These are phyloP conservation scores for Priceomyces fermenticarens DNA, from an alignment of 805 yeast species.

Conservation along the genomic window DNA sequence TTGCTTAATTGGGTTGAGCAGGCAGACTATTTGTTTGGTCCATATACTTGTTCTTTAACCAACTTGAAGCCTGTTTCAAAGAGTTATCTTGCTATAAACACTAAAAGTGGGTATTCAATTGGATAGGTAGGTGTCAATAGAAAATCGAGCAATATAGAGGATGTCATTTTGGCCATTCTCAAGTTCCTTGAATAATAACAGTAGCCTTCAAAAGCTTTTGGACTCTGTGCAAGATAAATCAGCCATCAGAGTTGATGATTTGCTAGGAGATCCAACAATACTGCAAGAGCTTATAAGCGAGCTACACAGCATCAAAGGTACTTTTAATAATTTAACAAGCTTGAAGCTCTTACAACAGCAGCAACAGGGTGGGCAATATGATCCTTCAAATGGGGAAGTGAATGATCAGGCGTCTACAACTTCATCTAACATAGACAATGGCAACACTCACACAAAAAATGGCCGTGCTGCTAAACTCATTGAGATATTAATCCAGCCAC, in stretches of 20 bases:
- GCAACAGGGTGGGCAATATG: slow-evolving; percentile 9
- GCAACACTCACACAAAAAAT: slow-evolving; percentile 24
- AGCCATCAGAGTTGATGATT: slow-evolving; percentile 28
- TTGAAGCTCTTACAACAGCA: slow-evolving; percentile 28
- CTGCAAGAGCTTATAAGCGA: slow-evolving; percentile 39
- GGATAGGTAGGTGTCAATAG: too few species aligned
- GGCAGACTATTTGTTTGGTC: too few species aligned
- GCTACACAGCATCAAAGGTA: slow-evolving; percentile 34
- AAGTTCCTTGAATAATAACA: slow-evolving; percentile 32
- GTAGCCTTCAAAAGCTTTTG: slow-evolving; percentile 38
- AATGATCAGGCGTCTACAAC: slow-evolving; percentile 33
- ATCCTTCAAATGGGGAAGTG: slow-evolving; percentile 21
- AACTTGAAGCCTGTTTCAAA: too few species aligned
- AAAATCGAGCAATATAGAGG: background rate
- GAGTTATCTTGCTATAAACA: too few species aligned
- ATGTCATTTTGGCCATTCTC: slow-evolving; percentile 50
- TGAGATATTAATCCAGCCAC: slow-evolving; percentile 78
- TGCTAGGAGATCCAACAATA: slow-evolving; percentile 28
- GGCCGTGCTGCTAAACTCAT: slow-evolving; percentile 54
- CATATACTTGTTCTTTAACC: too few species aligned
- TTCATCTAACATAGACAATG: slow-evolving; percentile 31
- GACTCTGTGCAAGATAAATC: slow-evolving; percentile 34
- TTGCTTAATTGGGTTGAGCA: too few species aligned
- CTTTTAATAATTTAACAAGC: slow-evolving; percentile 24
- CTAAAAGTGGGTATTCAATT: too few species aligned